Evolutionary conservation across 257 asterid genomes (phyloP), one percentile per base, ranked within the genome.

Genomic region (Euphrasia confusa): DNA sequence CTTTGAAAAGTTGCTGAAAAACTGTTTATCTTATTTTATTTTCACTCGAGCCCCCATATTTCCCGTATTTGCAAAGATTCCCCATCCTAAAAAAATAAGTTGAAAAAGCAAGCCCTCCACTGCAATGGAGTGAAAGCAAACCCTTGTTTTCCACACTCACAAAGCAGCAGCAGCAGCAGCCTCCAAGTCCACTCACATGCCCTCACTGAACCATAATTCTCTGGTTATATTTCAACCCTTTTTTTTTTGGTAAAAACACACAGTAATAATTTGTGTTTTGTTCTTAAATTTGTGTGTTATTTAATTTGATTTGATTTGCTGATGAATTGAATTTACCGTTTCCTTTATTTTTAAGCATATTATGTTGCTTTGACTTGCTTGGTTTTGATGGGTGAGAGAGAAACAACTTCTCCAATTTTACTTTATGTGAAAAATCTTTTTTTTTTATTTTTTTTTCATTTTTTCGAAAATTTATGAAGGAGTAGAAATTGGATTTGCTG

Each of bases 21-120:
- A 13, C 54, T 48, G 6, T 15, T 14, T 2, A 2, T 49, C 5
- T 48, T 48, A 5, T 32, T 6, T 5, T 35, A 35, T 50, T 50
- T 7, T 7, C 55, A 50, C 55, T 15, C 7, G 7, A 6, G 56
- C 13, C 56, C 30, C 56, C 56, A 50, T 50, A 7, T 50, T 50
- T 7, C 30, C 56, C 17, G 17, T 50, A 50, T 50, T 50, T 17
- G 56, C 56, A 50, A 50, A 50, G 55, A 50, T 50, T 50, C 55
- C 55, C 55, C 55, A 50, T 7, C 11, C 55, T 50, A 7, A 8
- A 27, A 50, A 50, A 49, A 47, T 0, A 49, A 14, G 56, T 50
- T 50, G 13, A 50, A 50, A 50, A 50, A 14, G 56, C 13, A 50
- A 50, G 5, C 4, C 2, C 28, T 21, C 56, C 56, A 50, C 56